Evolutionary conservation across 2,329 filamentous ascomycete genomes (phyloP), one percentile per base, ranked within the genome.

Genomic region (Teratosphaeria nubilosa): DNA sequence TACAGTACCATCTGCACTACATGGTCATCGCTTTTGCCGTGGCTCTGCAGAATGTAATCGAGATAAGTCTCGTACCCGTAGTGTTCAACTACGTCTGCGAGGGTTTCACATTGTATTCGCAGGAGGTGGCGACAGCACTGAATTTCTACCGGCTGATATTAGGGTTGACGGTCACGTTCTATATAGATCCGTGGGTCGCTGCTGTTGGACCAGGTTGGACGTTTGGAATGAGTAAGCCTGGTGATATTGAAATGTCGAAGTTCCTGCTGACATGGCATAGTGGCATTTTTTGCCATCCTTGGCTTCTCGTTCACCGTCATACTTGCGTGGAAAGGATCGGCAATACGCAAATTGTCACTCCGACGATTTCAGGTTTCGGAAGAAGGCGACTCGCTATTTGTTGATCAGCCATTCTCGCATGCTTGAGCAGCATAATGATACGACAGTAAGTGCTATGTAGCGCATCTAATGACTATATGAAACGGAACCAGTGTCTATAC

Each of bases 1-100:
- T 78, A n/a, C 66, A 76, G 58, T 73, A 76, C 55, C 71, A 75
- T 56, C 59, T 73, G 4, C 72, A 74, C 56, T 77, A 71, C 63
- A 69, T 71, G 62, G 69, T 76, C 0, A 67, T 77, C 6, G 74
- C 74, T 0, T 59, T 77, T 20, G 74, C 66, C 0, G 69, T 70
- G n/a, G 73, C 77, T 51, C 59, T 78, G 11, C 67, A 77, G 9
- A 74, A 70, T 3, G 69, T 78, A 50, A 71, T 68, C 0, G 70
- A 71, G 0, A 56, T 74, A 3, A 58, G 65, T 10, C 62, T 65
- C 10, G 65, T 72, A 24, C 72, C 72, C 2, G 64, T 73, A 9
- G 64, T 64, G 7, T 64, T 69, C 60, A 74, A 74, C 56, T 70
- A 70, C 54, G 56, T 65, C 14, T 57, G 60, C 30, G 68, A 70